phyloP scores from a whole-genome alignment of 1,284 basidiomycete species.

The Cutaneotrichosporon sp. region DNA sequence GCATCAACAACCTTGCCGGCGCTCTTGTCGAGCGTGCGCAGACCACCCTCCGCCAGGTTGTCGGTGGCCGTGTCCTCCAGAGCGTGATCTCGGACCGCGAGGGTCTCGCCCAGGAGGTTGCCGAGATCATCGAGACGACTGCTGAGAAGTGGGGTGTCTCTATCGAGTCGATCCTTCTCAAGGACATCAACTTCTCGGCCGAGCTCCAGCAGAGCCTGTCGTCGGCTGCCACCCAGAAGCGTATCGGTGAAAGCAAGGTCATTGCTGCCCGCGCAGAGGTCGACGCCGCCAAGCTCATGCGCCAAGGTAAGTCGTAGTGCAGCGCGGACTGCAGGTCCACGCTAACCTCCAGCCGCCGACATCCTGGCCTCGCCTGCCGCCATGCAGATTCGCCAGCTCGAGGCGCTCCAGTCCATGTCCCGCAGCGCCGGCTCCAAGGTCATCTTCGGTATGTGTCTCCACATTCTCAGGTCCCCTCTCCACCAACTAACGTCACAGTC shows the following conservation, averaged over 20 bases:
- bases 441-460: conserved; percentile 14
- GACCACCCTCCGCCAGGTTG: conserved; percentile 92
- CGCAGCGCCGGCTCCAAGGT: conserved; percentile 65
- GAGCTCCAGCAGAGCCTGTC: conserved; percentile 91
- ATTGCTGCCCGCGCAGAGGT: conserved; percentile 96
- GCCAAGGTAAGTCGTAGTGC: conserved; percentile 57
- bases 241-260: conserved; percentile 89
- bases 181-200: conserved; percentile 78
- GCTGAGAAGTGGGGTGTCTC: conserved; percentile 84
- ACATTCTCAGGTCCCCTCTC: not conserved
- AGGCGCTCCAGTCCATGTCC: conserved; percentile 72
- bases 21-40: conserved; percentile 92
- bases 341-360: conserved; percentile 39
- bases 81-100: conserved; percentile 74
- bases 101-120: conserved; percentile 92
- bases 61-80: conserved; percentile 74
- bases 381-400: conserved; percentile 95
- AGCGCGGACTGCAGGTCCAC: not conserved
- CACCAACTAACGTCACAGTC: conserved; percentile 7
- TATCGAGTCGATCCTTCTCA: conserved; percentile 83
- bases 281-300: conserved; percentile 89
- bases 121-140: conserved; percentile 73
- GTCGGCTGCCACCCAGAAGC: conserved; percentile 85
- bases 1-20: conserved; percentile 81
- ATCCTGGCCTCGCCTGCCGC: conserved; percentile 90